Conservation (phyloP, 1,284 basidiomycete genomes). For the Pascua sp. region DNA sequence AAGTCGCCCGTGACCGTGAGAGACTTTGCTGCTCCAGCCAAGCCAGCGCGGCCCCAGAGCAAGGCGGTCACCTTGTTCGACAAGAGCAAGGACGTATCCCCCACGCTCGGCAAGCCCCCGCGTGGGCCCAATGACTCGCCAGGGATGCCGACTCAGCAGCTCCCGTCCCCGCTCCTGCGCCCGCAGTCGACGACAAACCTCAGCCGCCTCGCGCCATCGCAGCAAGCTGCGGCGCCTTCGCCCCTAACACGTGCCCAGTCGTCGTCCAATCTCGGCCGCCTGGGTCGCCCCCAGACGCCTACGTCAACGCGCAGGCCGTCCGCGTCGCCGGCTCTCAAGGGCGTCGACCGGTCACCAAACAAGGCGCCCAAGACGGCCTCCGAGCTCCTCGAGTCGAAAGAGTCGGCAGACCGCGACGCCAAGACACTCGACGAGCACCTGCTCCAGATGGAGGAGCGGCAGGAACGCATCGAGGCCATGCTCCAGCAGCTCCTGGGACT, state of each 20-base stretch:
- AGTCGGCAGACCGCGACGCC: conserved; percentile 4
- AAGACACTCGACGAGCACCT: conserved; percentile 20
- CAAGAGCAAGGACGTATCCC: not conserved
- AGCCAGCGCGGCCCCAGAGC: not conserved
- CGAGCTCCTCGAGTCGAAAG: conserved; percentile 17
- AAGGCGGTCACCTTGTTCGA: not conserved
- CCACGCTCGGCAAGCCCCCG: not conserved
- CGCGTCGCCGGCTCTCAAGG: not conserved
- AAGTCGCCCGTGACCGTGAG: not conserved
- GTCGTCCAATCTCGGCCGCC: not conserved
- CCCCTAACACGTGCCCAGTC: not conserved
- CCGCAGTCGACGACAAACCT: not conserved
- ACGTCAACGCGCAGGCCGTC: not conserved
- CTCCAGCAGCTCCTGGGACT: conserved; percentile 12
- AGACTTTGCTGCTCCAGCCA: not conserved
- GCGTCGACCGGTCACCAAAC: not conserved
- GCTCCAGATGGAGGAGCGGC: conserved; percentile 37
- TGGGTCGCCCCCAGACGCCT: not conserved
- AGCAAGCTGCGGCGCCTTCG: not conserved
- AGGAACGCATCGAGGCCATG: conserved; percentile 43
- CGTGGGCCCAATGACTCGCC: not conserved
- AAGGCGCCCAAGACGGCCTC: conserved; percentile 14
- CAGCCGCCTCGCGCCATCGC: not conserved
- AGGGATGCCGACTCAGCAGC: not conserved
- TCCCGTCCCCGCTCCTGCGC: not conserved